Evolutionary conservation across 202 grass and related monocot species (phyloP), one percentile per base, ranked within the genome.

Genomic region (Tripidium arundinaceum): DNA sequence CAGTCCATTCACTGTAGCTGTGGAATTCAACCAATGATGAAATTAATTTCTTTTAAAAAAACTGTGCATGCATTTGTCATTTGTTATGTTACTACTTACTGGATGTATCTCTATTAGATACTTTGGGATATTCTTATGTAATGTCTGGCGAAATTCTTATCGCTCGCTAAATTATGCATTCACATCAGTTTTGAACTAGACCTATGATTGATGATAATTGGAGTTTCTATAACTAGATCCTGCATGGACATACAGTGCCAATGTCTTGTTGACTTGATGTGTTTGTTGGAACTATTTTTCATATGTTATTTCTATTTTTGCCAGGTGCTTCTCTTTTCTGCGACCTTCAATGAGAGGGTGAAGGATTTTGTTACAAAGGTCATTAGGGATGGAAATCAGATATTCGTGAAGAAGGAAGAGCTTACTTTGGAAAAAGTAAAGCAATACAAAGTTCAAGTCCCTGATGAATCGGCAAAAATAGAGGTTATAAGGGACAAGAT

Each of bases 261-360:
- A 62, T 40, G 6, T 50, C 50, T 61, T 76, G 28, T 80, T 77
- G 21, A 19, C 50, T 68, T 62, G 27, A 68, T 42, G n/a, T n/a
- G n/a, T n/a, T n/a, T n/a, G n/a, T n/a, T n/a, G n/a, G 34, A 70
- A 4, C 31, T 25, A 9, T 70, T 76, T 54, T 54, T 63, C 65
- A 62, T 65, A 43, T 80, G 77, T 24, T 6, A 43, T 11, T 68
- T 78, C 13, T 7, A 18, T 73, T 69, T 62, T 47, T 83, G 10
- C 42, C 79, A 98, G 96, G 96, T 93, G 54, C 90, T 98, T 88
- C 88, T 98, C 24, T 98, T 98, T 81, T 98, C 96, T 82, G 96
- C 96, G 7, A 95, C 96, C 33, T 98, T 98, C 60, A 89, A 95
- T 70, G 96, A 98, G 66, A 85, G 74, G 58, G 96, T 98, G 46